Evolutionary conservation across 2,329 filamentous ascomycete species (phyloP).

Genomic region (Parastagonospora avenae): DNA sequence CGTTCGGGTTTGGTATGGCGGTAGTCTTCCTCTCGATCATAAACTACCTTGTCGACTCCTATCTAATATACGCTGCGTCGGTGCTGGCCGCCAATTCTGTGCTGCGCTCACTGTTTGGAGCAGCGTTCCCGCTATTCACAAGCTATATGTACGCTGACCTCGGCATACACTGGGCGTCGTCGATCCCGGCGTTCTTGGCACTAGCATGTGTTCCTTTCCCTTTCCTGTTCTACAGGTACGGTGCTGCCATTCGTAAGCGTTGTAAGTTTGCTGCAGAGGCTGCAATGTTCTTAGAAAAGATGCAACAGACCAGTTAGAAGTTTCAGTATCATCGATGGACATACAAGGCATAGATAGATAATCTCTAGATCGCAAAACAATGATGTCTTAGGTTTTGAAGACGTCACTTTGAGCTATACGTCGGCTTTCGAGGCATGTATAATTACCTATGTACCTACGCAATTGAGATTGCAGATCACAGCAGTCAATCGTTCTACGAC

Average conservation of each 20-base stretch:
- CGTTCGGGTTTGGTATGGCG: slow-evolving; percentile 53
- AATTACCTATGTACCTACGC: too few relatives aligned
- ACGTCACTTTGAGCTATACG: too few relatives aligned
- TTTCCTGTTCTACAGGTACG: slow-evolving; percentile 5
- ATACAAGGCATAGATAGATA: not conserved
- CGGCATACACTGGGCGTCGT: slow-evolving; percentile 56
- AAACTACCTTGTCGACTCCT: slow-evolving; percentile 72
- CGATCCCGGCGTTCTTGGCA: slow-evolving; percentile 54
- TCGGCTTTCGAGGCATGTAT: too few relatives aligned
- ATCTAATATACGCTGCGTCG: slow-evolving; percentile 52
- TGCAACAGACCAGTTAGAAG: not conserved
- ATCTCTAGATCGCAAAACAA: too few relatives aligned
- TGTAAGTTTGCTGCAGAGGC: not conserved
- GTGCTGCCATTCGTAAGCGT: slow-evolving; percentile 4
- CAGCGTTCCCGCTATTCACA: slow-evolving; percentile 56
- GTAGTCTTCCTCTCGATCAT: slow-evolving; percentile 52
- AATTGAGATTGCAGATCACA: too few relatives aligned
- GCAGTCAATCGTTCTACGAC: not conserved
- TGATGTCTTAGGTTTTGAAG: too few relatives aligned
- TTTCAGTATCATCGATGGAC: not conserved
- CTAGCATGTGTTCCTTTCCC: slow-evolving; percentile 2
- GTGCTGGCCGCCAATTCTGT: slow-evolving; percentile 50
- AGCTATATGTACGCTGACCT: slow-evolving; percentile 51
- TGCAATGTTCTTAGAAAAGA: not conserved
- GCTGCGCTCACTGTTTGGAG: slow-evolving; percentile 53